Evolutionary conservation across 768 basidiomycete species (phyloP).

Genomic region (Naganishia vaughanmartiniae): DNA sequence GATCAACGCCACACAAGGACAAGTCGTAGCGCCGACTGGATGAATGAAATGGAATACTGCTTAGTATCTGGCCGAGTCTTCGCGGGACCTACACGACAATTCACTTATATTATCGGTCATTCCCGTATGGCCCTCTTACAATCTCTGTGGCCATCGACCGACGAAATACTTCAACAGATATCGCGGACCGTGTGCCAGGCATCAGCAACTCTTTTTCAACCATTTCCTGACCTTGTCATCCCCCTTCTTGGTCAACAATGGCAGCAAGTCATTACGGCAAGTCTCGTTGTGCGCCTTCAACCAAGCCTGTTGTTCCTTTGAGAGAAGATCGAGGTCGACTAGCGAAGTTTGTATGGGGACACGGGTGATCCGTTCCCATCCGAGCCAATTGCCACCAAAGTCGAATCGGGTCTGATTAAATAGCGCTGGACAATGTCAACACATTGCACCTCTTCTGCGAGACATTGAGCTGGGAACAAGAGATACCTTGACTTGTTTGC

Average conservation of each 20-base stretch:
- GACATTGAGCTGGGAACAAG: conserved; percentile 18
- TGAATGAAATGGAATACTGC: too few species aligned
- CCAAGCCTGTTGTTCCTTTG: conserved; percentile 83
- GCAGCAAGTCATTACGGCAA: conserved; percentile 41
- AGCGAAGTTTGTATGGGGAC: conserved; percentile 87
- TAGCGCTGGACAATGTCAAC: not conserved
- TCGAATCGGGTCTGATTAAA: conserved; percentile 63
- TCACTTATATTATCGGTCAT: too few species aligned
- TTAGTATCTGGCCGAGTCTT: too few species aligned
- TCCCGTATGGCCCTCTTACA: not conserved
- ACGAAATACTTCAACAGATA: too few species aligned
- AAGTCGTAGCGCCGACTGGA: too few species aligned
- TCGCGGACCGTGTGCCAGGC: not conserved
- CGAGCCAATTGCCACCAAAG: conserved; percentile 77
- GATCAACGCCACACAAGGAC: too few species aligned
- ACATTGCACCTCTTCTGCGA: not conserved
- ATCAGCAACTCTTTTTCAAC: conserved; percentile 36
- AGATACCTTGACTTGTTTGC: conserved; percentile 64
- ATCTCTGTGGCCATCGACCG: not conserved
- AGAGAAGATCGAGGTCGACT: conserved; percentile 78
- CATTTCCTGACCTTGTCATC: conserved; percentile 44
- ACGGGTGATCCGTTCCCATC: conserved; percentile 79
- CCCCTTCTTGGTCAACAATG: conserved; percentile 37
- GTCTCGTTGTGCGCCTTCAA: conserved; percentile 59
- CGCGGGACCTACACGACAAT: too few species aligned